Evolutionary conservation across 257 asterid genomes (phyloP), one percentile per base, ranked within the genome.

Genomic region (Gentiana straminea): DNA sequence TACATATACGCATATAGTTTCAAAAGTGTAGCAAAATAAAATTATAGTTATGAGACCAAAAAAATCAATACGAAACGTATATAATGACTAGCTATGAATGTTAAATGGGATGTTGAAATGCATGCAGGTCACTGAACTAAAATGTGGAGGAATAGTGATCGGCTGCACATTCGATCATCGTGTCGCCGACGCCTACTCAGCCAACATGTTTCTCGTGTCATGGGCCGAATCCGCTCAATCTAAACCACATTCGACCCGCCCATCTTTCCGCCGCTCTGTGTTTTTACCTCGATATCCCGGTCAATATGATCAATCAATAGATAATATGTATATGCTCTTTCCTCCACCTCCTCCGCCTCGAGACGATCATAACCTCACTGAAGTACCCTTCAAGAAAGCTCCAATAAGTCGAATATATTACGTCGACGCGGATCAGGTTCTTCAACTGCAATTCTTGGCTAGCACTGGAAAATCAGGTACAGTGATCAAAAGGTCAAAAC

Each of bases 111-210:
- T 13, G 33, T 46, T 11, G 15, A 49, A 13, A 52, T 9, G 43
- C 8, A 39, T 10, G 10, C 55, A 87, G 94, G 90, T 53, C 2
- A 88, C 93, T 0, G 65, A 74, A 41, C 76, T 85, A 4, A 71
- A 64, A 64, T 67, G 86, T 24, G 95, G 94, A 4, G 94, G 88
- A 69, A 2, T 75, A 15, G 84, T 88, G 67, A 77, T 88, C 59
- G 83, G 78, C 33, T 77, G 86, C 78, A 70, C 83, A 9, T 81
- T 83, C 52, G 70, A 81, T 43, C 95, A 88, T 68, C 86, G 79
- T 64, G 83, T 82, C 10, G 86, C 85, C 2, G 94, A 88, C 62
- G 97, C 94, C 60, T 77, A 82, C 73, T 82, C 95, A 49, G 79
- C 86, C 75, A 79, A 84, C 72, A 75, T 84, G 86, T 88, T 88